Conservation (phyloP, 2,329 filamentous ascomycete species). For the Alternaria sp. region DNA sequence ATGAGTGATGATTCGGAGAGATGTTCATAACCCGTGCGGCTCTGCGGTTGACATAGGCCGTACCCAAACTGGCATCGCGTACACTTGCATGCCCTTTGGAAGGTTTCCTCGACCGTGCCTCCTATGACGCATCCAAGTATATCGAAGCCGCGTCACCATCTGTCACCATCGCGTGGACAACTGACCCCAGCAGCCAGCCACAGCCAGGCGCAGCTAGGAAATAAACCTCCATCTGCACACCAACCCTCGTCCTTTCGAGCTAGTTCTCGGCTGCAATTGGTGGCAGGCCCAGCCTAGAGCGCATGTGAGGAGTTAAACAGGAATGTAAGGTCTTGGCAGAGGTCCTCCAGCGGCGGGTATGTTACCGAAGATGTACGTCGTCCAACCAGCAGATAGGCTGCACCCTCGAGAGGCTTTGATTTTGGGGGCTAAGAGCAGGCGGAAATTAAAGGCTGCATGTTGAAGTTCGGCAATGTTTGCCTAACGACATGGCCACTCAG, state of each 20-base stretch:
- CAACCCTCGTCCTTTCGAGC: no score
- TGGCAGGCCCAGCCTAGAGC: no score
- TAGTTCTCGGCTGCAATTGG: no score
- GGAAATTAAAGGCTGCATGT: neutral
- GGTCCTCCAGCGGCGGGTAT: neutral
- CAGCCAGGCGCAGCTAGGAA: no score
- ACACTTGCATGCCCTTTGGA: neutral
- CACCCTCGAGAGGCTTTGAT: neutral
- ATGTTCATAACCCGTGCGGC: no score
- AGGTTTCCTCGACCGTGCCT: neutral
- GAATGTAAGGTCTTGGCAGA: neutral
- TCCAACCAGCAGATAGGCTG: neutral
- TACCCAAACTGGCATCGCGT: neutral
- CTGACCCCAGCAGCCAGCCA: neutral
- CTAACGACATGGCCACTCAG: neutral
- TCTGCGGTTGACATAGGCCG: neutral
- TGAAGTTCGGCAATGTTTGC: neutral
- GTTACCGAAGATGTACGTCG: neutral
- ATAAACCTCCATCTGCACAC: no score
- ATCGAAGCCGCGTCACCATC: neutral
- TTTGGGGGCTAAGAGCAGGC: neutral
- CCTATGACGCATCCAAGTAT: neutral
- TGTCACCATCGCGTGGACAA: neutral
- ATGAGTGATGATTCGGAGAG: no score
- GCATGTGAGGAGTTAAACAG: neutral